phyloP scores from a whole-genome alignment of 139 green algal genomes.

The Chlamydomonas sp. region DNA sequence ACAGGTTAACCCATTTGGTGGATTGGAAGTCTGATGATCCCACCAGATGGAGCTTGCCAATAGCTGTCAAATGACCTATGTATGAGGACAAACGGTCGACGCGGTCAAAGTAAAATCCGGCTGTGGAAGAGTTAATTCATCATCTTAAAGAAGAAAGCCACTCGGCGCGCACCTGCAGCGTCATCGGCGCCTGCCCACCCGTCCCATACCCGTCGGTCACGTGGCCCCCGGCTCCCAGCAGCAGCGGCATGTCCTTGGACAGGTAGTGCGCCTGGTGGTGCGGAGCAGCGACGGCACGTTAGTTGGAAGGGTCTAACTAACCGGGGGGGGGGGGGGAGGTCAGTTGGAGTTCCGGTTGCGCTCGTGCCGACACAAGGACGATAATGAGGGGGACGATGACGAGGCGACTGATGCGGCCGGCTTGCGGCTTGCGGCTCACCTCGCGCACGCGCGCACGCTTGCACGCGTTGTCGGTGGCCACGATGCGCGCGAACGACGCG shows the following conservation, averaged over 20 bases:
- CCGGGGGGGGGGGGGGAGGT: background rate
- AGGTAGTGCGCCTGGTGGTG: slow-evolving; percentile 19
- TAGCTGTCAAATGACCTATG: too few relatives aligned
- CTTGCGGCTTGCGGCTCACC: background rate
- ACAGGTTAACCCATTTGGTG: too few relatives aligned
- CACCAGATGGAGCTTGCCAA: too few relatives aligned
- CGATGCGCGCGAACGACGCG: slow-evolving; percentile 57
- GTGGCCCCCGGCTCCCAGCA: slow-evolving; percentile 23
- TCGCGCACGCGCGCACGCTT: slow-evolving; percentile 18
- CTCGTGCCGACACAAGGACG: background rate
- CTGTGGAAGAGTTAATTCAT: too few relatives aligned
- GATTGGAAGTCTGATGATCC: too few relatives aligned
- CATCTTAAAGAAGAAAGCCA: too few relatives aligned
- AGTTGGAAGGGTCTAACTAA: background rate
- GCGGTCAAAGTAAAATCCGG: too few relatives aligned
- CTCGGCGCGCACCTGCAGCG: slow-evolving; percentile 40
- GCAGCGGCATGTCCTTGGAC: slow-evolving; percentile 7
- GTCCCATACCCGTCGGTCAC: slow-evolving; percentile 65
- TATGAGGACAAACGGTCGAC: too few relatives aligned
- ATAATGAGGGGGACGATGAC: background rate
- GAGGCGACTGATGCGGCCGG: too few relatives aligned
- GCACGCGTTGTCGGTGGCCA: slow-evolving; percentile 14
- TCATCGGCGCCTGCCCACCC: slow-evolving; percentile 52
- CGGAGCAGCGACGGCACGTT: background rate
- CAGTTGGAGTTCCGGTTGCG: background rate